Evolutionary conservation across 169 alveolate species (phyloP), one percentile per base, ranked within the genome.

Genomic region (Eimeria tenella): DNA sequence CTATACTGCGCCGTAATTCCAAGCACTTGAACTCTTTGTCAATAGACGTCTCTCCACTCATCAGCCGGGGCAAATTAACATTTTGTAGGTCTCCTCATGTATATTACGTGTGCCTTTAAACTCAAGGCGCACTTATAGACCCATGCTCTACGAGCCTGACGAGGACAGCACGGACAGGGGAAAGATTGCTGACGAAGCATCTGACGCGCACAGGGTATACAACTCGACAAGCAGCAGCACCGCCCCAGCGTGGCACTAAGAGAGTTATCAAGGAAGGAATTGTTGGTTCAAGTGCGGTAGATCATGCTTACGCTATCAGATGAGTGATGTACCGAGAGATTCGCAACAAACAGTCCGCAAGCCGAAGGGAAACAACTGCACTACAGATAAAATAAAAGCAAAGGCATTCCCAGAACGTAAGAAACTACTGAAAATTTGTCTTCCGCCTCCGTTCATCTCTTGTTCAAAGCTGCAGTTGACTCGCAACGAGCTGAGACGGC

Each of bases 231-330:
- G 42, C 42, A 31, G 42, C 2, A 31, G 42, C 42, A 31, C 42
- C 2, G 42, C 42, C 42, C 42, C 42, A 31, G 42, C 82, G 25
- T 8, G 82, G 58, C 31, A 73, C 13, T n/a, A 53, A 73, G 17
- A 31, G 9, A 15, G 25, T 4, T 15, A 11, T 56, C 82, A 53
- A 56, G 9, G 49, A 73, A 13, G 82, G 82, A 7, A 73, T 73
- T 73, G 82, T 73, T 25, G 82, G 9, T 73, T 73, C 82, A 25
- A 73, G 82, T 73, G 58, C 42, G 42, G 42, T 31, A 31, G 42
- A 31, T 31, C 42, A 31, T 31, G 42, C 42, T 31, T 31, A 31
- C 42, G 2, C 42, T 31, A 31, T 31, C 42, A 31, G 42, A 31
- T 31, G 42, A 31, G 42, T 31, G 42, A 31, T 31, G 42, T 31